These are phyloP conservation scores for Colletotrichum euphorbiae DNA, from an alignment of 2,329 filamentous ascomycete genomes.

Conservation along the genomic window DNA sequence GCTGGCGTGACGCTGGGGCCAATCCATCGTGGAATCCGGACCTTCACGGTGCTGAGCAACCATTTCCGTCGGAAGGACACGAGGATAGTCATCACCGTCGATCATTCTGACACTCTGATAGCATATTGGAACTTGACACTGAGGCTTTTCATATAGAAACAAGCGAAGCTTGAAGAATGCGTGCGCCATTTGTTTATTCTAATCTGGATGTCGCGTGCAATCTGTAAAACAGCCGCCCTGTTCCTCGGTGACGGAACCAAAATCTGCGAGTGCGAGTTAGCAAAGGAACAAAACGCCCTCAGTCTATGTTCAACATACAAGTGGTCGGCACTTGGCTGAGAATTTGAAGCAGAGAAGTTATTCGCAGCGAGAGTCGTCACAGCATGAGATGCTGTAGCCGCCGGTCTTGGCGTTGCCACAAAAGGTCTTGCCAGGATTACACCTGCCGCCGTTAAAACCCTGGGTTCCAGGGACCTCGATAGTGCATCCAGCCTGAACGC, in stretches of 20 bases:
- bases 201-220: too few species aligned
- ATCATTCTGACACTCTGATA: background rate
- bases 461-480: background rate
- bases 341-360: background rate
- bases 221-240: too few species aligned
- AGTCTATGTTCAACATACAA: too few species aligned
- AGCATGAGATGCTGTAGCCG: background rate
- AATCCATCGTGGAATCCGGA: slow-evolving; percentile 31
- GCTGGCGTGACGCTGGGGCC: slow-evolving; percentile 32
- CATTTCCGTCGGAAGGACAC: slow-evolving; percentile 25
- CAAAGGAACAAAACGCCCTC: background rate
- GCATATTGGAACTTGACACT: background rate
- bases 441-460: background rate
- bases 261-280: too few species aligned
- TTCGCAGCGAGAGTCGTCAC: background rate
- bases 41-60: slow-evolving; percentile 20
- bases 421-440: background rate
- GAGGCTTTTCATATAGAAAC: too few species aligned
- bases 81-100: slow-evolving; percentile 1
- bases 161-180: too few species aligned
- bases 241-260: too few species aligned
- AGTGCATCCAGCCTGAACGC: background rate
- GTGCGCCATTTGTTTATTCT: too few species aligned
- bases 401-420: background rate
- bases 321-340: background rate